phyloP scores from a whole-genome alignment of 257 asterid species.

The Thymus quinquecostatus region DNA sequence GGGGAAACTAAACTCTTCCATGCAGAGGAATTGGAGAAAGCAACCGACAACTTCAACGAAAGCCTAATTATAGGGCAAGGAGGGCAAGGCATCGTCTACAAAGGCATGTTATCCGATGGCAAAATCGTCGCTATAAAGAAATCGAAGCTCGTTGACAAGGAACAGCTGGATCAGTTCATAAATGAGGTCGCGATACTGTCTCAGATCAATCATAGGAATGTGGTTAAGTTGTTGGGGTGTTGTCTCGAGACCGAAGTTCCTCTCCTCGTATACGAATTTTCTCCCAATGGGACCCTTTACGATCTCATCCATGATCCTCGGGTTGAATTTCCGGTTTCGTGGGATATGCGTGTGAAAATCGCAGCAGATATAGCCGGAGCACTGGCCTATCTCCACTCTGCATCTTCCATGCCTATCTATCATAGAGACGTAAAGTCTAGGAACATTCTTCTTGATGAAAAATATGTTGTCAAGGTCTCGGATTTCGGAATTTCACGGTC shows the following conservation, averaged over 20 bases:
- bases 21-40: slow-evolving; percentile 21
- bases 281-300: slow-evolving; percentile 27
- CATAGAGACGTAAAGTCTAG: slow-evolving; percentile 37
- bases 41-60: slow-evolving; percentile 24
- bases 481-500: slow-evolving; percentile 27
- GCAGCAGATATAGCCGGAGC: slow-evolving; percentile 31
- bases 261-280: slow-evolving; percentile 23
- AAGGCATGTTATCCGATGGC: slow-evolving; percentile 33
- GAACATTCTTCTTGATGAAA: slow-evolving; percentile 33
- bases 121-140: slow-evolving; percentile 34
- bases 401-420: slow-evolving; percentile 28
- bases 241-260: slow-evolving; percentile 30
- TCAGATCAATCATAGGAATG: slow-evolving; percentile 34
- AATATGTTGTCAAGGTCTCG: slow-evolving; percentile 22
- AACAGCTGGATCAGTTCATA: slow-evolving; percentile 25
- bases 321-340: neutral
- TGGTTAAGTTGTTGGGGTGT: slow-evolving; percentile 30
- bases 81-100: slow-evolving; percentile 36
- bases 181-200: slow-evolving; percentile 36
- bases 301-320: slow-evolving; percentile 24
- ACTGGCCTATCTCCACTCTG: slow-evolving; percentile 31
- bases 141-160: slow-evolving; percentile 19
- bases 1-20: slow-evolving; percentile 13
- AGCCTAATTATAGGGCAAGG: slow-evolving; percentile 31
- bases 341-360: slow-evolving; percentile 32